Conservation (phyloP, 805 yeast genomes). For the Candida alai region DNA sequence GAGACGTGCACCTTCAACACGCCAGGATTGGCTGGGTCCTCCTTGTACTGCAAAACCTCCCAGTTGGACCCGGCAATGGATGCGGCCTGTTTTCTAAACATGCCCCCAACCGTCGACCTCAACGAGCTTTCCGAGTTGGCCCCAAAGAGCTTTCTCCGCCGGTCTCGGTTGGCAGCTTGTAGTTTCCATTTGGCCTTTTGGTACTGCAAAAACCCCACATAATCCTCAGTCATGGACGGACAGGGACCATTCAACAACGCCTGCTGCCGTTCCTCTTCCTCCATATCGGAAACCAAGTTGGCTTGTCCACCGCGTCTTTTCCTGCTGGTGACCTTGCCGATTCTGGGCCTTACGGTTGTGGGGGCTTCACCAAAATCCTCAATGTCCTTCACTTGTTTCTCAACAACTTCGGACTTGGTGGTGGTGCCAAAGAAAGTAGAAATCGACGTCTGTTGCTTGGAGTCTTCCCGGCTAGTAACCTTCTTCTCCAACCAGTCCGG, state of each 20-base stretch:
- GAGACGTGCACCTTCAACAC: constrained; percentile 67
- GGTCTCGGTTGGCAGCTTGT: constrained; percentile 65
- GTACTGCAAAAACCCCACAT: constrained; percentile 62
- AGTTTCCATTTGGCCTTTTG: constrained; percentile 87
- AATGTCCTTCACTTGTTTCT: constrained; percentile 52
- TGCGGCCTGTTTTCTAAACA: constrained; percentile 77
- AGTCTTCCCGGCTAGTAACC: constrained; percentile 58
- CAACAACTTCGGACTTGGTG: constrained; percentile 35
- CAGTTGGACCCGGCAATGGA: constrained; percentile 72
- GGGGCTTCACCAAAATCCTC: constrained; percentile 61
- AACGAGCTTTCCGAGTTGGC: constrained; percentile 47
- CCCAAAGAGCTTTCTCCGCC: constrained; percentile 81
- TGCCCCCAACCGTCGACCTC: constrained; percentile 59
- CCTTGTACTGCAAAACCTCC: constrained; percentile 75
- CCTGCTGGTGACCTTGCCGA: constrained; percentile 45
- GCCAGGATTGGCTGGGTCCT: constrained; percentile 59
- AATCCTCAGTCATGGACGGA: constrained; percentile 67
- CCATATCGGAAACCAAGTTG: constrained; percentile 21
- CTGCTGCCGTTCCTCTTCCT: constrained; percentile 48
- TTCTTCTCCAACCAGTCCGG: constrained; percentile 87
- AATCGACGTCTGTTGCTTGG: constrained; percentile 67
- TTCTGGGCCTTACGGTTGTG: constrained; percentile 26
- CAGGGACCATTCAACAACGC: constrained; percentile 48
- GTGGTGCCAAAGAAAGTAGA: constrained; percentile 51
- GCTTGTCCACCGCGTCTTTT: constrained; percentile 37